Conservation (phyloP, 116 monocot species). For the Posidonia oceanica region DNA sequence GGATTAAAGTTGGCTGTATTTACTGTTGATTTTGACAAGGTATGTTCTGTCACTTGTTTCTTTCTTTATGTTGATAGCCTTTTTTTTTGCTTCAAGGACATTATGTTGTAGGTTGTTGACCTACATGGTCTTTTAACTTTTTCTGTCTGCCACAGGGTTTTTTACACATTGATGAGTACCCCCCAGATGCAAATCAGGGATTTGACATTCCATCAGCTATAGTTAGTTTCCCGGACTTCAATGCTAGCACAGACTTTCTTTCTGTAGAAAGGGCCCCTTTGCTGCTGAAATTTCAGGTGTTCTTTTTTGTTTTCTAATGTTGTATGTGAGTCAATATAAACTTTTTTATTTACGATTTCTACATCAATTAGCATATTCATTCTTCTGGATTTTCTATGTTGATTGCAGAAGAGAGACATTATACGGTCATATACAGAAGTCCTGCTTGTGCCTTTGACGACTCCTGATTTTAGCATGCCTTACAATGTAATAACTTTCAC, state of each 20-base stretch:
- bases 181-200: constrained; percentile 99
- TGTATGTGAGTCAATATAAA: neutral
- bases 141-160: constrained; percentile 43
- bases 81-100: neutral
- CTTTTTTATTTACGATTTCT: neutral
- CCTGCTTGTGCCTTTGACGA: constrained; percentile 86
- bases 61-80: neutral
- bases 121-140: neutral
- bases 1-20: constrained; percentile 41
- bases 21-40: constrained; percentile 87
- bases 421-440: constrained; percentile 81
- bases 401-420: constrained; percentile 43
- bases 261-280: constrained; percentile 26
- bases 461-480: constrained; percentile 99
- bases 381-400: neutral
- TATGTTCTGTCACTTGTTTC: constrained; percentile 10
- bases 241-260: constrained; percentile 39
- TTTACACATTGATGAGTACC: constrained; percentile 93
- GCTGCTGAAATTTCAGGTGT: constrained; percentile 58
- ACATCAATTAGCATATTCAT: neutral
- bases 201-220: constrained; percentile 95
- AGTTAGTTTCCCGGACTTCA: constrained; percentile 62
- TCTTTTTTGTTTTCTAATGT: neutral
- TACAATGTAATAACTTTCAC: constrained; percentile 99
- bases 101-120: neutral